phyloP scores from a whole-genome alignment of 352 stramenopile species.

The Pythium sukuiense region DNA sequence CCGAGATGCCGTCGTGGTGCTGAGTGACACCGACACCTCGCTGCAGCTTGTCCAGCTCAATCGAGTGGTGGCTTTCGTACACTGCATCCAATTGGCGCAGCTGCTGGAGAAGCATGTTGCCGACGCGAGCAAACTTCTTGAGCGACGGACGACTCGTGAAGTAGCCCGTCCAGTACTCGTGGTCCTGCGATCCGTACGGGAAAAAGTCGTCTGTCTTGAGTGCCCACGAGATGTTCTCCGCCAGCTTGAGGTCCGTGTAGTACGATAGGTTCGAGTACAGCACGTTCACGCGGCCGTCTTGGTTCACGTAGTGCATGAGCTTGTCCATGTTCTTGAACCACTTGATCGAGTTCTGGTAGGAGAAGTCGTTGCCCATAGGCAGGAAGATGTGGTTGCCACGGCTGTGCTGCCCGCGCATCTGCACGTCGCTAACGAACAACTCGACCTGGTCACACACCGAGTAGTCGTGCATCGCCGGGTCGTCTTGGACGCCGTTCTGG shows the following conservation, averaged over 20 bases:
- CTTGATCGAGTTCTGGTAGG: constrained; percentile 85
- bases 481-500: constrained; percentile 85
- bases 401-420: constrained; percentile 66
- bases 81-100: constrained; percentile 90
- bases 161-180: constrained; percentile 96
- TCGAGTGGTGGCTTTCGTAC: constrained; percentile 63
- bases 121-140: constrained; percentile 91
- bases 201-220: constrained; percentile 97
- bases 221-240: constrained; percentile 73
- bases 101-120: constrained; percentile 88
- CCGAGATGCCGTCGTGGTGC: constrained; percentile 96
- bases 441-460: constrained; percentile 89
- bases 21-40: constrained; percentile 92
- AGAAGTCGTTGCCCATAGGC: constrained; percentile 95
- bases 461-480: constrained; percentile 83
- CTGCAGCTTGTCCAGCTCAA: constrained; percentile 65
- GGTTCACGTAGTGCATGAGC: constrained; percentile 94
- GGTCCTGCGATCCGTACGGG: constrained; percentile 91
- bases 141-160: constrained; percentile 93
- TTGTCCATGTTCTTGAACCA: constrained; percentile 97
- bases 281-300: constrained; percentile 90
- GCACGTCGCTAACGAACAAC: constrained; percentile 76
- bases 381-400: constrained; percentile 87
- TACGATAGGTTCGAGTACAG: constrained; percentile 96
- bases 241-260: constrained; percentile 94